A percentile compares a stretch with the other conserved stretches of the same genome.
Evolutionary conservation across 176 grass and related monocot species (phyloP).

Genomic region (Calamus simplicifolius): DNA sequence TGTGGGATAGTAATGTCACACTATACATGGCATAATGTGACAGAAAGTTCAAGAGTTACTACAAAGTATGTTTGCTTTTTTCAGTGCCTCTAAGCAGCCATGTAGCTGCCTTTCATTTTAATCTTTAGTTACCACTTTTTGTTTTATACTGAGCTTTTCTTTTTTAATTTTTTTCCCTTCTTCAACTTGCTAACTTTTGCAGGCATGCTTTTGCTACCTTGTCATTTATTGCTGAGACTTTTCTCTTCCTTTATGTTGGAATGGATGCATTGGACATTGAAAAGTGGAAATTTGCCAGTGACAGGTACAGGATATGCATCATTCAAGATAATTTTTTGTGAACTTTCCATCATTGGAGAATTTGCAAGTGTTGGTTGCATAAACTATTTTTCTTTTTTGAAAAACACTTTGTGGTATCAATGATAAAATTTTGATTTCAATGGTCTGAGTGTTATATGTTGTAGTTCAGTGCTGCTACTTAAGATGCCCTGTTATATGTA

Average conservation of each 20-base stretch:
- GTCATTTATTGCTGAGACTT: slow-evolving; percentile 94
- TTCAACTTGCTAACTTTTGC: slow-evolving; percentile 6
- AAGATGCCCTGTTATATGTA: too few relatives aligned
- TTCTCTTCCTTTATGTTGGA: slow-evolving; percentile 96
- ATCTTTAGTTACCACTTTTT: background rate
- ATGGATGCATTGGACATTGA: slow-evolving; percentile 98
- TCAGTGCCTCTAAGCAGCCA: background rate
- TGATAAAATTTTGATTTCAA: too few relatives aligned
- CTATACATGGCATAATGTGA: slow-evolving; percentile 99
- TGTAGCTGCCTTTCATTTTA: background rate
- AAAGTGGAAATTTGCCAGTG: slow-evolving; percentile 84
- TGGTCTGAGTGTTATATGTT: too few relatives aligned
- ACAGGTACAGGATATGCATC: slow-evolving; percentile 36
- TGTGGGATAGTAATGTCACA: slow-evolving; percentile 99
- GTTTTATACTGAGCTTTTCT: background rate
- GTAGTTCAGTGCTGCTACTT: too few relatives aligned
- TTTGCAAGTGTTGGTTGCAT: too few relatives aligned
- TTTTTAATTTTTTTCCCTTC: background rate
- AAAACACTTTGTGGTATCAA: too few relatives aligned
- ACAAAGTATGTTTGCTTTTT: slow-evolving; percentile 60
- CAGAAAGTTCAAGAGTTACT: slow-evolving; percentile 96
- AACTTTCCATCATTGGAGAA: too few relatives aligned
- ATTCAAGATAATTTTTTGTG: background rate
- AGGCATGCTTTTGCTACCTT: slow-evolving; percentile 95
- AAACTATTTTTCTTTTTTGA: too few relatives aligned